These are phyloP conservation scores for Eucalyptus curtisii DNA, from an alignment of 345 rosid genomes.

Conservation along the genomic window DNA sequence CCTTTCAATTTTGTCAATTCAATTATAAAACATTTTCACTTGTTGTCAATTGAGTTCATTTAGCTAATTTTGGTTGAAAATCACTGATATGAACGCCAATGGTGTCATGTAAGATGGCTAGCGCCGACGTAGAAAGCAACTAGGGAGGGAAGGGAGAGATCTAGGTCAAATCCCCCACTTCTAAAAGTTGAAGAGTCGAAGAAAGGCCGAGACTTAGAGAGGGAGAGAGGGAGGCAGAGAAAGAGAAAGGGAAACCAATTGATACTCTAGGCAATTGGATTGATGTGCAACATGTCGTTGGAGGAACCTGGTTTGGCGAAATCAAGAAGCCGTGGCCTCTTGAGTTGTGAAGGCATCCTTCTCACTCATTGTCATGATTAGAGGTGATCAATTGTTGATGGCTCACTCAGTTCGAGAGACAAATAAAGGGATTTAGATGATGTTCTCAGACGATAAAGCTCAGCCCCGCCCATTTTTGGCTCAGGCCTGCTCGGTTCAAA, in stretches of 20 bases:
- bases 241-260: background rate
- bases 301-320: background rate
- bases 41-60: background rate
- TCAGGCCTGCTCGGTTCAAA: background rate
- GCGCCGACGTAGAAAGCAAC: no score
- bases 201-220: background rate
- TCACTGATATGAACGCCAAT: rapidly evolving
- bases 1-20: background rate
- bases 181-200: background rate
- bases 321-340: background rate
- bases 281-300: background rate
- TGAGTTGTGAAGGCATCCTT: background rate
- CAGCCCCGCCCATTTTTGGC: background rate
- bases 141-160: no score
- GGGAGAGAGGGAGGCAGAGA: background rate
- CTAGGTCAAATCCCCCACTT: no score
- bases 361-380: background rate
- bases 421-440: background rate
- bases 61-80: background rate
- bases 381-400: background rate
- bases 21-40: background rate
- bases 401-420: background rate
- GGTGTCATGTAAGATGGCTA: background rate
- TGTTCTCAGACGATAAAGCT: background rate
- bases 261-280: background rate